Evolutionary conservation across 179 eudicot genomes (phyloP).

Genomic region (Monotropa hypopitys): DNA sequence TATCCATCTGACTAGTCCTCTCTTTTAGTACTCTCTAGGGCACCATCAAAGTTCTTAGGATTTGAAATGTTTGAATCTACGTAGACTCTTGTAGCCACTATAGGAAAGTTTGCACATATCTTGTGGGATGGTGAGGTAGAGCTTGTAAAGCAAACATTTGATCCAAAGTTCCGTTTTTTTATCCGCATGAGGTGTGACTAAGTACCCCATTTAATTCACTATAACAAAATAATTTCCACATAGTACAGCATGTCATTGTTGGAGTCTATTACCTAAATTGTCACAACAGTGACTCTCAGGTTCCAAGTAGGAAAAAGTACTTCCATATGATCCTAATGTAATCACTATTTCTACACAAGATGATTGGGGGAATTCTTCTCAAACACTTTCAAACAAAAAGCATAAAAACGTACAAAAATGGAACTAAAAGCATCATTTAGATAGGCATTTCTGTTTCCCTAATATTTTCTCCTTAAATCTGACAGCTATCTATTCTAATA

Average conservation of each 20-base stretch:
- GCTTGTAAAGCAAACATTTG: too few relatives aligned
- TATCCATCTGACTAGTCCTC: background rate
- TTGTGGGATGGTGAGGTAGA: too few relatives aligned
- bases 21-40: too few relatives aligned
- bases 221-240: background rate
- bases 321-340: background rate
- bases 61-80: background rate
- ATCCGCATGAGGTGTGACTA: background rate
- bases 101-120: too few relatives aligned
- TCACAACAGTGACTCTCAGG: background rate
- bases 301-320: background rate
- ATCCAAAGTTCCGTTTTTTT: too few relatives aligned
- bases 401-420: background rate
- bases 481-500: too few relatives aligned
- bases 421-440: background rate
- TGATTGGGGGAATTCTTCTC: background rate
- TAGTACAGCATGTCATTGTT: background rate
- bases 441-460: background rate
- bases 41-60: background rate
- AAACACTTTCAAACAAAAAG: conserved; percentile 2
- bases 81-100: background rate
- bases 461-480: too few relatives aligned
- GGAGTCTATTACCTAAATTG: background rate
- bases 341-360: background rate
- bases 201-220: background rate